Percentiles rank a stretch among this genome's conserved stretches.
Evolutionary conservation across 2,329 filamentous ascomycete species (phyloP).

Genomic region (Neopestalotiopsis sp.): DNA sequence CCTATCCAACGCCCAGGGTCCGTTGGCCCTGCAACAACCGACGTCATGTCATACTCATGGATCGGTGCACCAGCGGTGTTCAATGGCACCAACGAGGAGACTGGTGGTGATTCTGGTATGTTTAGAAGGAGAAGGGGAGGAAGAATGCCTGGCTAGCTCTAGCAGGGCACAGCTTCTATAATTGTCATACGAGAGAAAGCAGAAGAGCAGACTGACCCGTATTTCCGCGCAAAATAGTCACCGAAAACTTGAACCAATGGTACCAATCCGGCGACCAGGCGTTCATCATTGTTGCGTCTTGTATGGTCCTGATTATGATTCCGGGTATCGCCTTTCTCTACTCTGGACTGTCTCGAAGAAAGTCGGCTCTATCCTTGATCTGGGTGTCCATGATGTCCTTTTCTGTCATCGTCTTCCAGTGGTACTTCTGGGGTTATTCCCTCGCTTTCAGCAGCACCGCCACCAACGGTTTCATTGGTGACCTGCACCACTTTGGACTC

Average conservation of each 20-base stretch:
- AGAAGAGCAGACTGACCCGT: not conserved
- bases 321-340: slow-evolving; percentile 97
- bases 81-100: slow-evolving; percentile 67
- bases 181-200: not conserved
- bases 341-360: slow-evolving; percentile 94
- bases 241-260: slow-evolving; percentile 94
- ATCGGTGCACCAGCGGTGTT: slow-evolving; percentile 63
- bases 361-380: slow-evolving; percentile 95
- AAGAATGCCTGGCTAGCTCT: too few relatives aligned
- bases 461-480: slow-evolving; percentile 89
- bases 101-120: slow-evolving; percentile 82
- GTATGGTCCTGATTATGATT: slow-evolving; percentile 96
- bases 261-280: slow-evolving; percentile 90
- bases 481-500: slow-evolving; percentile 88
- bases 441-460: slow-evolving; percentile 85
- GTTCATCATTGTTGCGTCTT: slow-evolving; percentile 87
- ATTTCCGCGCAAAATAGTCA: slow-evolving; percentile 55
- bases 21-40: slow-evolving; percentile 16
- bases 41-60: slow-evolving; percentile 63
- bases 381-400: slow-evolving; percentile 97
- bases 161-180: too few relatives aligned
- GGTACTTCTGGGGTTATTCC: slow-evolving; percentile 99
- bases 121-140: slow-evolving; percentile 27
- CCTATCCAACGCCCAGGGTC: slow-evolving; percentile 9
- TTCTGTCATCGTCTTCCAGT: slow-evolving; percentile 93